A percentile compares a stretch with the other conserved stretches of the same genome.
phyloP scores from a whole-genome alignment of 2,329 filamentous ascomycete species.

The Colletotrichum acutatum region DNA sequence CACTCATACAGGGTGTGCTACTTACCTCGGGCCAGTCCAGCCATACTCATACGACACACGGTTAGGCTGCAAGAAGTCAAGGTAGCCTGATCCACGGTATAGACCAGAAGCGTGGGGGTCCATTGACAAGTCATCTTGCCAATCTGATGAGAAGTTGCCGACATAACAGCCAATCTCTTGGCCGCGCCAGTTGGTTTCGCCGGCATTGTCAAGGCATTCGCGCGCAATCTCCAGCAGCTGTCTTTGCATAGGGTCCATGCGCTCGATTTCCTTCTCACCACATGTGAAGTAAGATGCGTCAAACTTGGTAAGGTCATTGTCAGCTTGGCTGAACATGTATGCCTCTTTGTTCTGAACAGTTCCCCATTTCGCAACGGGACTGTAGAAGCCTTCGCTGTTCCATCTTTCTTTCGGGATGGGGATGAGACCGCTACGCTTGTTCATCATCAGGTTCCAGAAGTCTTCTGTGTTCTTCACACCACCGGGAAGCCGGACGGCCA shows the following conservation, averaged over 20 bases:
- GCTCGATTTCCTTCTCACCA: conserved; percentile 40
- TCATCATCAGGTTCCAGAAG: conserved; percentile 46
- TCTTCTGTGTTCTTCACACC: conserved; percentile 39
- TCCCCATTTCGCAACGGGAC: conserved; percentile 24
- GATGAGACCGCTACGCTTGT: conserved; percentile 39
- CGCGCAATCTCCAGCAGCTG: conserved; percentile 42
- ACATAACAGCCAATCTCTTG: conserved; percentile 43
- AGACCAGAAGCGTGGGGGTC: conserved; percentile 24
- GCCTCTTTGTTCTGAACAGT: conserved; percentile 31
- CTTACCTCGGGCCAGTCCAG: conserved; percentile 45
- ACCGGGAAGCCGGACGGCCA: conserved; percentile 46
- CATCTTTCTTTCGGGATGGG: conserved; percentile 42
- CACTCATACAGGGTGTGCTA: not conserved
- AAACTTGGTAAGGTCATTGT: conserved; percentile 40
- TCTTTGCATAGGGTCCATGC: conserved; percentile 45
- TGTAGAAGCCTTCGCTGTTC: conserved; percentile 40
- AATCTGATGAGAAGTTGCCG: conserved; percentile 44
- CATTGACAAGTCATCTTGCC: conserved; percentile 36
- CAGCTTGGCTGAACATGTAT: conserved; percentile 36
- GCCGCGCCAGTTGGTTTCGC: conserved; percentile 41
- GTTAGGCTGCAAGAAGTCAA: conserved; percentile 43
- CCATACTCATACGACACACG: conserved; percentile 46
- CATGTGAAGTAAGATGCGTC: conserved; percentile 47
- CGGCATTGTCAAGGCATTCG: conserved; percentile 45
- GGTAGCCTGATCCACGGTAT: conserved; percentile 35